Evolutionary conservation across 306 rosid species (phyloP).

Genomic region (Trichosanthes truncata): DNA sequence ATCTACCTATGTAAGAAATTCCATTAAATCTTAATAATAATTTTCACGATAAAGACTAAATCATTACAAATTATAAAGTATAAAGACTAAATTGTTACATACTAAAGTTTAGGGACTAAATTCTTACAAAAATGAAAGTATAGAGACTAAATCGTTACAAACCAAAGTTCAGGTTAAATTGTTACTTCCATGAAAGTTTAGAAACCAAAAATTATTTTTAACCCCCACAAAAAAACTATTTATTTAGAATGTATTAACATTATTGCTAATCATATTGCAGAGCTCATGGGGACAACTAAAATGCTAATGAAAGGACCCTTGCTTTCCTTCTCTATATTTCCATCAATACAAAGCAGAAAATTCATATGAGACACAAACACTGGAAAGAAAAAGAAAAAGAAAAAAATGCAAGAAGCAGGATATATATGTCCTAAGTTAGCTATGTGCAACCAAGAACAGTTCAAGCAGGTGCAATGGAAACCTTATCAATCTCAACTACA

Average conservation of each 20-base stretch:
- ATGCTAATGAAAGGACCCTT: neutral
- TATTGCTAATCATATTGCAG: neutral
- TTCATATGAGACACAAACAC: neutral
- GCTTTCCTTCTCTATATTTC: neutral
- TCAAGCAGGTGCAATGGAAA: slow-evolving; percentile 87
- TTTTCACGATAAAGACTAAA: too few species aligned
- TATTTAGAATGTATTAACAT: neutral
- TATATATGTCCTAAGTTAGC: neutral
- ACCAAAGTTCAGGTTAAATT: too few species aligned
- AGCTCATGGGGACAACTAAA: neutral
- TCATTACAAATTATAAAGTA: too few species aligned
- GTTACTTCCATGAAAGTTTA: too few species aligned
- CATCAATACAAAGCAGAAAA: neutral
- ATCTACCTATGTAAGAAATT: too few species aligned
- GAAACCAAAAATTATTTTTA: too few species aligned
- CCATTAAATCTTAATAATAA: too few species aligned
- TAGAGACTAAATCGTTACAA: too few species aligned
- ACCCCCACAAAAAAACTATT: too few species aligned
- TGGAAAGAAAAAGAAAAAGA: neutral
- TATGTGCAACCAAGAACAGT: neutral
- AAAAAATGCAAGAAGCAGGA: neutral
- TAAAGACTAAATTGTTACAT: too few species aligned
- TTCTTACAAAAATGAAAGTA: too few species aligned
- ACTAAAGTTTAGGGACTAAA: too few species aligned
- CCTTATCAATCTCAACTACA: slow-evolving; percentile 68